Conservation (phyloP, 306 rosid species). For the Arachis hypogaea region DNA sequence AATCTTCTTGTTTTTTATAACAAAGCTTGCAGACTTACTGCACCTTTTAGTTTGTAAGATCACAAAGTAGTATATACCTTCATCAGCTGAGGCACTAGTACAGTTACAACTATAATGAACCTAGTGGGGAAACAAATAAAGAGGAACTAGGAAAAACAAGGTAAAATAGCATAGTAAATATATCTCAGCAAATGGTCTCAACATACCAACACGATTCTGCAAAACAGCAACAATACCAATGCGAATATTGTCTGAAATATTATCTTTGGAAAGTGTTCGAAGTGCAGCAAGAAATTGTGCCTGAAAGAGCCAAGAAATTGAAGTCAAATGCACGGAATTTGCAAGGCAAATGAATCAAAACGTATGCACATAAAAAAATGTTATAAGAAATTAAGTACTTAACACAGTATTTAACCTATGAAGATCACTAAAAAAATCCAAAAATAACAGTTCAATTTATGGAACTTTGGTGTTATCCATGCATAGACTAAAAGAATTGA, state of each 20-base stretch:
- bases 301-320: constrained; percentile 48
- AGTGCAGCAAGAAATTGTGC: constrained; percentile 58
- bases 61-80: constrained; percentile 21
- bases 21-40: constrained; percentile 21
- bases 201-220: constrained; percentile 90
- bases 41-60: constrained; percentile 31
- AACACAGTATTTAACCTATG: constrained; percentile 6
- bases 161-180: constrained; percentile 11
- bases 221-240: constrained; percentile 77
- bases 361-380: constrained; percentile 25
- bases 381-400: not conserved
- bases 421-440: constrained; percentile 18
- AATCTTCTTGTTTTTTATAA: constrained; percentile 26
- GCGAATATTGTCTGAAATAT: constrained; percentile 67
- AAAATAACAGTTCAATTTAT: constrained; percentile 18
- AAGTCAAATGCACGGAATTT: constrained; percentile 21
- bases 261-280: constrained; percentile 49
- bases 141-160: constrained; percentile 19
- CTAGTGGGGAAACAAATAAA: constrained; percentile 5
- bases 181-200: constrained; percentile 35
- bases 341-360: constrained; percentile 28
- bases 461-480: constrained; percentile 14
- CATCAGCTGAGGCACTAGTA: constrained; percentile 30
- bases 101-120: constrained; percentile 27
- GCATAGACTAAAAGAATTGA: not conserved